Evolutionary conservation across 2,329 filamentous ascomycete species (phyloP), one percentile per base, ranked within the genome.

Genomic region (Metarhizium rileyi): DNA sequence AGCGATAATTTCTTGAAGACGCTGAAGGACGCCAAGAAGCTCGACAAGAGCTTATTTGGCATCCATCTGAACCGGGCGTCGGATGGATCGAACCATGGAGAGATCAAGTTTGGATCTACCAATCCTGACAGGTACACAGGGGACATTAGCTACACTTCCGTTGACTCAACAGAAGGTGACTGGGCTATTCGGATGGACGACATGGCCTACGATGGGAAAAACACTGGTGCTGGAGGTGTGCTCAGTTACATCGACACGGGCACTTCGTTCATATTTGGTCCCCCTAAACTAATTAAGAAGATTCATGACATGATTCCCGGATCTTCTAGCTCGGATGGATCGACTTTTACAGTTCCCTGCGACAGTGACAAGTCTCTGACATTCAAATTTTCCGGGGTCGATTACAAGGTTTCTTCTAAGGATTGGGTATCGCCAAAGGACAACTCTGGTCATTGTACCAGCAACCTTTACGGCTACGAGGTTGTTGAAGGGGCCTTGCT

Each of bases 241-340:
- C 71, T 73, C 1, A 86, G 84, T 28, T 88, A 90, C 62, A 83
- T 95, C 56, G 90, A 95, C 65, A 90, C 87, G 0, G 89, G 89
- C 46, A 93, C 89, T 0, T 87, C 84, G 0, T 93, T 84, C 63
- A 78, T 89, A 26, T 82, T 95, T 55, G 80, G 87, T 5, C 86
- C 88, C 1, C 66, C 74, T 1, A 69, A 70, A 2, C 83, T 90
- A 58, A 86, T 88, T 2, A 72, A 76, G 42, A 72, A 75, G 9
- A 61, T 95, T 6, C 87, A 94, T 66, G 70, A 73, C 28, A 66
- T 80, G 27, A 81, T 95, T 33, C 78, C 83, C 0, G 81, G 77
- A 12, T 80, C 81, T 1, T 65, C 67, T 25, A 71, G 72, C 18
- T 73, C 72, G 12, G 79, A 80, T 35, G 80, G 77, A 14, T 71